Base-by-base conservation (phyloP, 768 basidiomycete genomes). In the Lactarius indigo region DNA sequence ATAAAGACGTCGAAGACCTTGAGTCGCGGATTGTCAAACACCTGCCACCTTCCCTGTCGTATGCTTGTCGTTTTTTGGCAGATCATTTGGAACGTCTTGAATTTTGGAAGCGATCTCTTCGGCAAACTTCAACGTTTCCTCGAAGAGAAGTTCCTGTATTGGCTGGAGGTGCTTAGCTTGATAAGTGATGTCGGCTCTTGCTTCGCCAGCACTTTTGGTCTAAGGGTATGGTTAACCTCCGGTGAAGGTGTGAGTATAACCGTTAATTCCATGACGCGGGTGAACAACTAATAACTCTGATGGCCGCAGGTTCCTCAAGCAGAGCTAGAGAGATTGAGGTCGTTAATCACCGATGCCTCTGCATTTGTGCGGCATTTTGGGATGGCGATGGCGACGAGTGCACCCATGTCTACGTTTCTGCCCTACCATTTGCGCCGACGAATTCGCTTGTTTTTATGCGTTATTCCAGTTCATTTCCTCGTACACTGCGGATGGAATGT, bases 11-110 rank as follows among this genome's bases (percentile, higher is more conserved):
- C 28, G 15, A 23, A 18, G 59, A 61, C 17, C 59, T 61, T 20
- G n/a, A 39, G 3, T 30, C 42, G 7, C 42, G 59, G 10, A 20
- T 61, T 23, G 10, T 5, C 17, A 5, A 44, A 47, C 23, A 50
- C 26, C 41, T 61, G 2, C 59, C 39, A 42, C 23, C 41, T n/a
- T 2, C 28, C 18, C 41, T 61, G 9, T 30, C 15, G 20, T 61
- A 61, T 42, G 59, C 59, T 15, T 61, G 59, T 33, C n/a, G 23
- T 31, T 47, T n/a, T 20, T 61, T 42, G 59, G 59, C 28, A 2
- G 41, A 35, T 28, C 59, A 61, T 50, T 28, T 61, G n/a, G 5
- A 31, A 30, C 41, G 26, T 13, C 9, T 33, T n/a, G 8, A n/a
- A n/a, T 10, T 50, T 61, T 13, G 30, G 50, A 41, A 10, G 1